phyloP scores from a whole-genome alignment of 768 basidiomycete genomes.

The Tulasnella sp. region DNA sequence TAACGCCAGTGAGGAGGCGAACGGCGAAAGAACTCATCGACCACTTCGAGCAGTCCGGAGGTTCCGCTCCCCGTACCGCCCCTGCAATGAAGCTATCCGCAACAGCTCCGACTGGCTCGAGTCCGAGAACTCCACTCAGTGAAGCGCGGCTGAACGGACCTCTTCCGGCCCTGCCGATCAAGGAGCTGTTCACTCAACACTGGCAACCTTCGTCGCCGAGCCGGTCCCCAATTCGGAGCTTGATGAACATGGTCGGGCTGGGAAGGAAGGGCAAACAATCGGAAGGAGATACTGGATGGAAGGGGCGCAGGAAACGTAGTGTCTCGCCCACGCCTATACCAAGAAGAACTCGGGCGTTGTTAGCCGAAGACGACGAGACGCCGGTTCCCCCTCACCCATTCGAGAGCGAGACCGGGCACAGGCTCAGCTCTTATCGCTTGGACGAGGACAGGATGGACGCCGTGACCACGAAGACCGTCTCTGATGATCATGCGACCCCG shows the following conservation, averaged over 20 bases:
- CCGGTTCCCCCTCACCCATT: not conserved
- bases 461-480: not conserved
- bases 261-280: conserved; percentile 21
- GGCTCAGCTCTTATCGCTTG: not conserved
- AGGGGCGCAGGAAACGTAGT: conserved; percentile 9
- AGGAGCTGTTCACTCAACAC: not conserved
- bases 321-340: conserved; percentile 2
- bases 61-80: conserved; percentile 2
- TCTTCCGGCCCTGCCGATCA: conserved; percentile 14
- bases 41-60: conserved; percentile 24
- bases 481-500: conserved; percentile 2
- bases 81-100: conserved; percentile 12
- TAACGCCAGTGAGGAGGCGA: conserved; percentile 21
- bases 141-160: conserved; percentile 24
- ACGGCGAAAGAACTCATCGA: conserved; percentile 27
- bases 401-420: not conserved
- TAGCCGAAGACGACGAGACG: conserved; percentile 25
- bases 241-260: conserved; percentile 24
- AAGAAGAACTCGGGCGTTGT: conserved; percentile 13
- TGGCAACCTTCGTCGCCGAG: conserved; percentile 13
- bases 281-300: not conserved
- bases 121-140: conserved; percentile 14
- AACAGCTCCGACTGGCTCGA: conserved; percentile 5
- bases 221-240: conserved; percentile 19
- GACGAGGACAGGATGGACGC: not conserved